Base-by-base conservation (phyloP, 805 yeast genomes). In the Lipomyces kockii region DNA sequence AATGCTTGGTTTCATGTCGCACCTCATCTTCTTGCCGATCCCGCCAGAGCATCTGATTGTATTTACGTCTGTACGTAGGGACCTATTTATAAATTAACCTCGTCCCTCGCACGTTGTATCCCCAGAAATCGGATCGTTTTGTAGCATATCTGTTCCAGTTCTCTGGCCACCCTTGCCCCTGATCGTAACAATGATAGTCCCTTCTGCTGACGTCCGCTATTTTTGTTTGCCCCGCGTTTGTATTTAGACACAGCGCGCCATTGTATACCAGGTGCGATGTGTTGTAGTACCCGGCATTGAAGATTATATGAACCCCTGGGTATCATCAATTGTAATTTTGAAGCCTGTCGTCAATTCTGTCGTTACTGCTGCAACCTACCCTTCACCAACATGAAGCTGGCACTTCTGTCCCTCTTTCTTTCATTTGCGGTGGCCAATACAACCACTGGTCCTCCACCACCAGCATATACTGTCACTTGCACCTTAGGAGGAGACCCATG, bases 401-500 rank as follows among this genome's bases (percentile, higher is more conserved):
- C 14, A 25, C 32, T 20, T 22, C 32, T 52, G 55, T 25, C 29
- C 27, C 55, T 20, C 27, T 22, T 52, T 20, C 32, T 52, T 2
- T 25, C 55, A 52, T 22, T 52, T 7, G 55, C 29, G 1, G 32
- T 52, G 32, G 55, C 55, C 55, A 8, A 2, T 8, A 3, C 55
- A 52, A 52, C 55, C 27, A 51, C 32, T 20, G 8, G n/a, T 52
- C 55, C 55, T 52, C 55, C 55, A 9, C 55, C 55, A 9, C 55
- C 55, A 2, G n/a, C 27, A 25, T 52, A n/a, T 52, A 52, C 55
- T 3, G 55, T 52, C 29, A 9, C 32, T 14, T 52, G 55, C 55
- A 52, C 8, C 1, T 52, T 52, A 22, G 55, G 55, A 22, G 55
- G 55, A 52, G 29, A 52, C 29, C 55, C 55, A 9, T 52, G 55